A percentile compares a stretch with the other conserved stretches of the same genome.
phyloP scores from a whole-genome alignment of 2,329 filamentous ascomycete species.

The Colletotrichum sidae region DNA sequence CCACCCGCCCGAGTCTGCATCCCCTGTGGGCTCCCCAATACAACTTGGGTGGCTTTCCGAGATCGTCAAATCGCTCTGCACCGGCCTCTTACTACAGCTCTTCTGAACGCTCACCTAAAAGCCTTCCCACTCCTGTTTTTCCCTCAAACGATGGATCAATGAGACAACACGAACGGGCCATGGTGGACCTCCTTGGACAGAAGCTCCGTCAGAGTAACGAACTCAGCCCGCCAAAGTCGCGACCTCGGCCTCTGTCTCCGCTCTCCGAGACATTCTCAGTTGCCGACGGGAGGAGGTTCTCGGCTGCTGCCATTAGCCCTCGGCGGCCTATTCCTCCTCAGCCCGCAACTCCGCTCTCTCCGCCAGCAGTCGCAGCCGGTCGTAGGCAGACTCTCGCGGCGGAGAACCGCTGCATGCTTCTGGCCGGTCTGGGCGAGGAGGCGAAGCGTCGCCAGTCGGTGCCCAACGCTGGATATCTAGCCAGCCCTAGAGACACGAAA shows the following conservation, averaged over 20 bases:
- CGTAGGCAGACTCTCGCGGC: constrained; percentile 44
- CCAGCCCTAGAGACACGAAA: constrained; percentile 25
- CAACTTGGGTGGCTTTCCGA: constrained; percentile 40
- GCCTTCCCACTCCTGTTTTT: constrained; percentile 50
- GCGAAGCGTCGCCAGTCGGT: constrained; percentile 43
- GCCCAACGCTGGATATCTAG: constrained; percentile 28
- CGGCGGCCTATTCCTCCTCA: constrained; percentile 32
- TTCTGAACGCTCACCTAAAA: constrained; percentile 43
- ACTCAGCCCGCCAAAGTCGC: constrained; percentile 30
- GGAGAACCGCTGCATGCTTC: constrained; percentile 46
- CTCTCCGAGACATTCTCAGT: constrained; percentile 21
- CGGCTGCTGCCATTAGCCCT: constrained; percentile 28
- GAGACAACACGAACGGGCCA: constrained; percentile 49
- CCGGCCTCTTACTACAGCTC: constrained; percentile 43
- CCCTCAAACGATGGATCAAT: constrained; percentile 48
- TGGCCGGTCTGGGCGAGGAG: constrained; percentile 41
- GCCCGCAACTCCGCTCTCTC: constrained; percentile 36
- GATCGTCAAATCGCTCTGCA: constrained; percentile 21
- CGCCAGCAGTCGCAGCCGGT: constrained; percentile 33
- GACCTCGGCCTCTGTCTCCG: constrained; percentile 33
- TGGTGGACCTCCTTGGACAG: constrained; percentile 49
- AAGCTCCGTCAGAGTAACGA: constrained; percentile 39
- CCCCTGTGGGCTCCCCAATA: constrained; percentile 50
- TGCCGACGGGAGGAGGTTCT: constrained; percentile 14
- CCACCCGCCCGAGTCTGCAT: constrained; percentile 39